Evolutionary conservation across 257 asterid species (phyloP), one percentile per base, ranked within the genome.

Genomic region (Petunia axillaris): DNA sequence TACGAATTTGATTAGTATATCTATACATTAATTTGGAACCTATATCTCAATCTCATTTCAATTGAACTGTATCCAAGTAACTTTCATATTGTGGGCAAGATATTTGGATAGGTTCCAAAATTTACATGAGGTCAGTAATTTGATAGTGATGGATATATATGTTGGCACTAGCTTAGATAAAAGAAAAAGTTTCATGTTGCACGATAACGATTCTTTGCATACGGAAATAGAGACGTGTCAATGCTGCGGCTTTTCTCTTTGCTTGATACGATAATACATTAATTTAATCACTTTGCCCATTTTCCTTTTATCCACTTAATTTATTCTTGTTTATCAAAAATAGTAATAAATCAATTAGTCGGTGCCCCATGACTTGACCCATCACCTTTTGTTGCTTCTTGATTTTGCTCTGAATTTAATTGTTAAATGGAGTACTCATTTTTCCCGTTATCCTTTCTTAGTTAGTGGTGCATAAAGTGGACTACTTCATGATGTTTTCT

Each of bases 131-230:
- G 76, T 82, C 81, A 85, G 50, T 8, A 52, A 64, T 37, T 35
- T 78, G 88, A 85, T 46, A 55, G 85, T 43, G 86, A 78, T 81
- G 64, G 79, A 77, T 74, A 54, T 4, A 79, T 71, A 48, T 11
- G 60, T 48, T 71, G 60, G 60, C 60, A 71, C 77, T 71, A 48
- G 11, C 46, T 35, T 9, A 16, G 2, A 43, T 3, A 0, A 66
- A 14, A 66, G 8, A 46, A 70, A 25, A 35, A 2, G 5, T 11
- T 37, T 25, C 16, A 71, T 63, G 79, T 77, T 48, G 76, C 82
- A 82, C 95, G 83, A 78, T 82, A 87, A 84, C 95, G 96, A 92
- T 85, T 93, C 89, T 89, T 81, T 81, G 92, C 96, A 87, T 91
- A 92, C 87, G 80, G 86, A 87, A 79, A 87, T 38, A 4, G 78